Conservation (phyloP, 2,329 filamentous ascomycete species). For the Tolypocladium inflatum region DNA sequence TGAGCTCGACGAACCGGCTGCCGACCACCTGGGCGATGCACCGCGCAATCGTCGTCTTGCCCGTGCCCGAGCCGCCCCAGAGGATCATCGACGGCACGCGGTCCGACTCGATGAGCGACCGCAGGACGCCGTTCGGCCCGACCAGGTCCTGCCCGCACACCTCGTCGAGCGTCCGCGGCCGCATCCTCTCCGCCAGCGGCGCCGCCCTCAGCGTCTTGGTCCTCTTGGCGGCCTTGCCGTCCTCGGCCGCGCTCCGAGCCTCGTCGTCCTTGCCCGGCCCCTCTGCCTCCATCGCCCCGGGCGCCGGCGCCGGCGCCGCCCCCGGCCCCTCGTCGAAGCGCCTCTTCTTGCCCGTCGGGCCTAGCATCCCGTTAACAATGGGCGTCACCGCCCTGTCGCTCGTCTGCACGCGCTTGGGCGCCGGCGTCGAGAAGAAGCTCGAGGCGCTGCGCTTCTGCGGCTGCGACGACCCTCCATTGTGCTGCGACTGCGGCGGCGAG, state of each 20-base stretch:
- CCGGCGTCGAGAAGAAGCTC: slow-evolving; percentile 53
- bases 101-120: slow-evolving; percentile 76
- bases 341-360: slow-evolving; percentile 35
- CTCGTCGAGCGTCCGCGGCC: slow-evolving; percentile 73
- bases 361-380: slow-evolving; percentile 20
- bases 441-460: slow-evolving; percentile 46
- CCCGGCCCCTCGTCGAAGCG: slow-evolving; percentile 46
- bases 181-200: slow-evolving; percentile 89
- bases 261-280: slow-evolving; percentile 1
- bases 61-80: slow-evolving; percentile 75
- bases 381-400: slow-evolving; percentile 21
- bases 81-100: slow-evolving; percentile 91
- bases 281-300: neutral
- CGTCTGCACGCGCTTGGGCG: slow-evolving; percentile 39
- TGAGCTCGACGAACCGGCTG: slow-evolving; percentile 88
- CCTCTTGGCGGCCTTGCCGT: slow-evolving; percentile 43
- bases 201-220: slow-evolving; percentile 62
- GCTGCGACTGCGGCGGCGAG: slow-evolving; percentile 17
- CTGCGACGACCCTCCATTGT: slow-evolving; percentile 12
- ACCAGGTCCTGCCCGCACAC: slow-evolving; percentile 90
- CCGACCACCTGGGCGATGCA: slow-evolving; percentile 78
- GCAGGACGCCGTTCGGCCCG: slow-evolving; percentile 71
- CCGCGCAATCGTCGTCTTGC: slow-evolving; percentile 86
- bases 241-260: slow-evolving; percentile 5
- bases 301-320: slow-evolving; percentile 7